Conservation (phyloP, 306 rosid species). For the Prosopis cineraria region DNA sequence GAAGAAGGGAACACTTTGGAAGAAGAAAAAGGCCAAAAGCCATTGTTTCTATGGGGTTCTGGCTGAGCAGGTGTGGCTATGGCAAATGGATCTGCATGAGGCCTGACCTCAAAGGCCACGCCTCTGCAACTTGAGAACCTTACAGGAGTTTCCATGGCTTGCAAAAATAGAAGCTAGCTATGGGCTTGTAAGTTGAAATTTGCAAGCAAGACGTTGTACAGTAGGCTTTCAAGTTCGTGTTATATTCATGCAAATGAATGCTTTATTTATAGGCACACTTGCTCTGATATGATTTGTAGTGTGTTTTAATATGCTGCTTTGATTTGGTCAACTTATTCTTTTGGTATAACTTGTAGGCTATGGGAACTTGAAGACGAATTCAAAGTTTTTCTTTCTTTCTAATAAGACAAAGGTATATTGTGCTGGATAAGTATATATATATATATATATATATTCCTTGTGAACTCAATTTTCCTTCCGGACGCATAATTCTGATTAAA, state of each 20-base stretch:
- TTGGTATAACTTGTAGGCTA: not conserved
- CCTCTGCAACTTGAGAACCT: conserved; percentile 60
- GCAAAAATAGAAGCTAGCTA: not conserved
- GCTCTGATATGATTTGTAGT: not conserved
- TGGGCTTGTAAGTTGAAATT: not conserved
- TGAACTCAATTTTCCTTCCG: not conserved
- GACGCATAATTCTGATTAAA: not conserved
- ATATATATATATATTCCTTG: too few species aligned
- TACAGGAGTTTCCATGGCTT: conserved; percentile 35
- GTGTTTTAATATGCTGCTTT: not conserved
- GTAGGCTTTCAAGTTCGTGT: not conserved
- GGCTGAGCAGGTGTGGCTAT: conserved; percentile 1
- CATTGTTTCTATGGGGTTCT: not conserved
- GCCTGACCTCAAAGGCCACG: conserved; percentile 52
- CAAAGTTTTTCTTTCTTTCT: not conserved
- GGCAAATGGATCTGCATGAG: conserved; percentile 49
- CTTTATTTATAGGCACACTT: not conserved
- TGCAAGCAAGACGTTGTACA: not conserved
- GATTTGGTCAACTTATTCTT: not conserved
- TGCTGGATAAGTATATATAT: too few species aligned
- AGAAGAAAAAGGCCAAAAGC: conserved; percentile 27
- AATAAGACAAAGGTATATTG: not conserved
- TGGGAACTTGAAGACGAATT: not conserved
- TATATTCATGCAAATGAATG: not conserved
- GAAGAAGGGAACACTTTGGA: conserved; percentile 41